A percentile compares a stretch with the other conserved stretches of the same genome.
These are phyloP conservation scores for Fusarium buharicum DNA, from an alignment of 2,329 filamentous ascomycete species.

Conservation along the genomic window DNA sequence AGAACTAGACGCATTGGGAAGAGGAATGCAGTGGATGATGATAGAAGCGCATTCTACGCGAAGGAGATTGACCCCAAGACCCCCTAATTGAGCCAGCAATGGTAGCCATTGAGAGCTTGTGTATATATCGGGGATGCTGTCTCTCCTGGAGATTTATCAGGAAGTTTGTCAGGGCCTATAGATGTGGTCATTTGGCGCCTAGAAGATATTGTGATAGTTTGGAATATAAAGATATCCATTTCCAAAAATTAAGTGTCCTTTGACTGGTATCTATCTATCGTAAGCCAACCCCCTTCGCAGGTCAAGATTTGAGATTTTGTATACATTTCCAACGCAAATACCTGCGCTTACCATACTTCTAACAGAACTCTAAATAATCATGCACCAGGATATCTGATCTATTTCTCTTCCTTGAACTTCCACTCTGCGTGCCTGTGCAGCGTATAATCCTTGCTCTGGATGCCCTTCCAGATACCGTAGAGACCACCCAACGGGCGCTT, in stretches of 20 bases:
- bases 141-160: constrained; percentile 31
- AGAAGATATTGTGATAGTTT: constrained; percentile 30
- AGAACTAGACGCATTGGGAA: constrained; percentile 45
- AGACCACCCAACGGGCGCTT: constrained; percentile 67
- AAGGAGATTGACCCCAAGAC: constrained; percentile 30
- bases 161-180: constrained; percentile 38
- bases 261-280: neutral
- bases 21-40: constrained; percentile 37
- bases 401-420: constrained; percentile 58
- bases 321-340: neutral
- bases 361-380: constrained; percentile 20
- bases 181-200: constrained; percentile 36
- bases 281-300: too few species aligned
- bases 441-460: constrained; percentile 66
- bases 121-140: constrained; percentile 37
- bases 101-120: constrained; percentile 38
- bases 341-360: constrained; percentile 1
- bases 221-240: constrained; percentile 40
- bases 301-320: neutral
- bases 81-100: constrained; percentile 44
- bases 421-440: constrained; percentile 64
- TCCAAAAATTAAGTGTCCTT: constrained; percentile 3
- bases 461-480: constrained; percentile 68
- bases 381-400: constrained; percentile 36
- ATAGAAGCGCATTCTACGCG: constrained; percentile 40